Percentiles rank a stretch among this genome's conserved stretches.
Conservation (phyloP, 2,329 filamentous ascomycete species). For the Epichloe amarillans region DNA sequence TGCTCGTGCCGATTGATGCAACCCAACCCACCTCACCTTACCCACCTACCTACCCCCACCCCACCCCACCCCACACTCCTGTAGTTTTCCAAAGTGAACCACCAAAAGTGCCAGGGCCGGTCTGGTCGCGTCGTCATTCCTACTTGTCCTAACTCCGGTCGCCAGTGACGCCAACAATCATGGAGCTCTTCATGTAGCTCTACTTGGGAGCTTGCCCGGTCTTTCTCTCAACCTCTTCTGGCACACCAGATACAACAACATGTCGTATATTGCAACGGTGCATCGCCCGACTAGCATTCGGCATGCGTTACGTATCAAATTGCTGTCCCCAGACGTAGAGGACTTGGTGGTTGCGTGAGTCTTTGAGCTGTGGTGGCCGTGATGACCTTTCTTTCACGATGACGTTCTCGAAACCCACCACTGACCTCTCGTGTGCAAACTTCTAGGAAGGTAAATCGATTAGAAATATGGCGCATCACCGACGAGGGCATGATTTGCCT, state of each 20-base stretch:
- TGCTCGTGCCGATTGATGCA: too few species aligned
- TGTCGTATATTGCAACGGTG: constrained; percentile 93
- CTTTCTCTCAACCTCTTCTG: neutral
- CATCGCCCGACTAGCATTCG: constrained; percentile 85
- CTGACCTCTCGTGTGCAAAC: constrained; percentile 1
- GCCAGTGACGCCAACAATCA: constrained; percentile 3
- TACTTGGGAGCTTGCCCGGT: constrained; percentile 9
- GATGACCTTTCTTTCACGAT: neutral
- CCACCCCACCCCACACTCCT: neutral
- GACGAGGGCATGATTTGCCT: constrained; percentile 51
- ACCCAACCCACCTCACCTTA: too few species aligned
- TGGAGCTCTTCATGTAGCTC: constrained; percentile 17
- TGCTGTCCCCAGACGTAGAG: constrained; percentile 62
- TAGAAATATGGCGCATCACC: constrained; percentile 68
- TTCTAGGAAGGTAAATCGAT: constrained; percentile 63
- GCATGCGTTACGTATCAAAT: constrained; percentile 69
- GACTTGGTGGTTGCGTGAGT: constrained; percentile 79
- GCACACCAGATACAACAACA: constrained; percentile 24
- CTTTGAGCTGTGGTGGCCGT: neutral
- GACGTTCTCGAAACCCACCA: neutral
- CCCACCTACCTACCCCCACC: too few species aligned
- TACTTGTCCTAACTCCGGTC: constrained; percentile 1
- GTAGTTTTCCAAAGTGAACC: neutral
- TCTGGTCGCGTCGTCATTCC: neutral
- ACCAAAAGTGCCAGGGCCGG: too few species aligned